Evolutionary conservation across 257 asterid species (phyloP), one percentile per base, ranked within the genome.

Genomic region (Cinchona pubescens): DNA sequence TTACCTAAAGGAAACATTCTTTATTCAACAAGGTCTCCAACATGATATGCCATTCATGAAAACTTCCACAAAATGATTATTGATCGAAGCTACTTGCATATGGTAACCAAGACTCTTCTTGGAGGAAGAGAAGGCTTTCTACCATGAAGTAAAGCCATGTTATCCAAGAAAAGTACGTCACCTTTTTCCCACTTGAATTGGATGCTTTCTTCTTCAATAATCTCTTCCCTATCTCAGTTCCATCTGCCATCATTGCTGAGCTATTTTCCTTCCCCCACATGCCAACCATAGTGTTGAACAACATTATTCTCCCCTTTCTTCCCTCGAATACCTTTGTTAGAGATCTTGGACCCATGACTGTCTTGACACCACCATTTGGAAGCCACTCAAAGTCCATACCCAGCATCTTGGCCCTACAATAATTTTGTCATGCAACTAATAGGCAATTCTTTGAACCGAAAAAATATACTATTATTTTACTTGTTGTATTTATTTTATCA

Each of bases 301-400:
- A 92, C 97, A 92, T 92, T 51, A 85, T 79, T 80, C 95, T 82
- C 61, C 90, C 95, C 59, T 90, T 92, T 69, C 97, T 82, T 30
- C 95, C 95, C 1, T 89, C 92, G 49, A 92, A 90, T 29, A 90
- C 95, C 83, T 77, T 85, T 0, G 96, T 92, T 78, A 88, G 77
- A n/a, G 40, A 1, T 73, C 96, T 83, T 27, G 97, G 97, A 11
- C 95, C 88, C 37, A 92, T 23, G 64, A 84, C 81, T 19, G 93
- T 79, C 75, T 82, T 92, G 32, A 87, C 83, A 38, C 91, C 89
- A 4, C 90, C 93, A 48, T 92, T 76, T 1, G 90, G 81, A 27
- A 86, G 96, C 96, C 97, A 92, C 66, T 88, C 97, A 83, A 90
- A 38, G 32, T 90, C 95, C 97, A 92, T 90, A 11, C 97, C 96